Evolutionary conservation across 2,329 filamentous ascomycete species (phyloP), one percentile per base, ranked within the genome.

Genomic region (Beauveria sp.): DNA sequence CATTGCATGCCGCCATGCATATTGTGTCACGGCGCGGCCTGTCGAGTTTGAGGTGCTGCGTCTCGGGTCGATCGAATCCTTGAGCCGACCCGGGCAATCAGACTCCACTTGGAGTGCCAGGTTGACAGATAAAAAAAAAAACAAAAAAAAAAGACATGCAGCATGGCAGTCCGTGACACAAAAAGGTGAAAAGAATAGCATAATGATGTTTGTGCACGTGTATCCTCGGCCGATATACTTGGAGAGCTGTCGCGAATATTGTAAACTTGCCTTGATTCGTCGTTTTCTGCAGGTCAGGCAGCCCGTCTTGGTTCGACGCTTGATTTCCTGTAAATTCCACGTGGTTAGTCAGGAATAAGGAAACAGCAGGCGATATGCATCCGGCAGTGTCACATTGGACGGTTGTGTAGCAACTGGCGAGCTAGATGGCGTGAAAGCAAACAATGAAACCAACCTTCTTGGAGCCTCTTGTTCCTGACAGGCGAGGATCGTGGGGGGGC

Each of bases 221-320:
- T 18, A 18, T 18, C 47, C 9, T 38, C 7, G 18, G 5, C 38
- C 20, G 9, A 16, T 38, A 10, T 22, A 18, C 4, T 12, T 56
- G 24, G 40, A 42, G 40, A 42, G 28, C 24, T 30, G 26, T 22
- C 26, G 55, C 34, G 30, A n/a, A 26, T 38, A n/a, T 47, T 24
- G 30, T 69, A 69, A 67, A 76, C 81, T 70, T 73, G 85, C 83
- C 82, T 86, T 86, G 70, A 86, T 85, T 67, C 83, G 77, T 66
- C 83, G 78, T 69, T 84, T 85, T 61, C 83, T 81, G 72, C 83
- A 86, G 50, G 83, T 86, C 70, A 86, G 72, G 66, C 83, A 86
- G n/a, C 83, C 83, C 1, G 83, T 86, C 71, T 86, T 86, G 52
- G 83, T 86, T 67, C 83, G 79, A 64, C 83, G 79, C 71, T 85